Conservation (phyloP, 768 basidiomycete genomes). For the Clitopilus passeckerianus region DNA sequence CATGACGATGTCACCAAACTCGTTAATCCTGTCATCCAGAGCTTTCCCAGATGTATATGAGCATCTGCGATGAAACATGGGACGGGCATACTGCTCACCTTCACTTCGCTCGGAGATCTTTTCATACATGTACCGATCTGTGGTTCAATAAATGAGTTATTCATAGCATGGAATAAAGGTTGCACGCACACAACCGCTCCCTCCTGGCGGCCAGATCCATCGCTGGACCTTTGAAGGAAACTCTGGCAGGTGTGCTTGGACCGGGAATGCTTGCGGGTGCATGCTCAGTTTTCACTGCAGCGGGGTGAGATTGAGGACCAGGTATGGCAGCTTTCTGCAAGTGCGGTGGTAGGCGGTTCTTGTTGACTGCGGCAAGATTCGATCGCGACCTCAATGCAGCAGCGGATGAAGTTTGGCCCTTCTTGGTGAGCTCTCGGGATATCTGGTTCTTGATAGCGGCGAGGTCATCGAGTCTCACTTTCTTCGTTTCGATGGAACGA, state of each 20-base stretch:
- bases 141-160: neutral
- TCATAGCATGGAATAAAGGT: neutral
- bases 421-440: conserved; percentile 37
- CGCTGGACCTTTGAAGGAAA: conserved; percentile 34
- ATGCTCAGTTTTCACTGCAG: neutral
- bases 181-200: conserved; percentile 52
- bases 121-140: conserved; percentile 94
- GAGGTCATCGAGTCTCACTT: conserved; percentile 45
- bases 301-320: conserved; percentile 7
- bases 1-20: conserved; percentile 70
- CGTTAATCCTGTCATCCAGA: conserved; percentile 85
- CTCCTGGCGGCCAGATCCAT: conserved; percentile 31
- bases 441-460: conserved; percentile 42
- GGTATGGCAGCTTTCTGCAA: conserved; percentile 31
- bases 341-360: conserved; percentile 28
- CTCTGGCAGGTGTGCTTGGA: conserved; percentile 20
- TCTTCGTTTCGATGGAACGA: conserved; percentile 28
- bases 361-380: conserved; percentile 25
- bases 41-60: conserved; percentile 30
- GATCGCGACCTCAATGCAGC: conserved; percentile 17
- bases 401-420: conserved; percentile 26
- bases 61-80: neutral
- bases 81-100: conserved; percentile 36
- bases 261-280: conserved; percentile 1
- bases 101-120: conserved; percentile 80